Evolutionary conservation across 768 basidiomycete genomes (phyloP).

Genomic region (Kwoniella pini): DNA sequence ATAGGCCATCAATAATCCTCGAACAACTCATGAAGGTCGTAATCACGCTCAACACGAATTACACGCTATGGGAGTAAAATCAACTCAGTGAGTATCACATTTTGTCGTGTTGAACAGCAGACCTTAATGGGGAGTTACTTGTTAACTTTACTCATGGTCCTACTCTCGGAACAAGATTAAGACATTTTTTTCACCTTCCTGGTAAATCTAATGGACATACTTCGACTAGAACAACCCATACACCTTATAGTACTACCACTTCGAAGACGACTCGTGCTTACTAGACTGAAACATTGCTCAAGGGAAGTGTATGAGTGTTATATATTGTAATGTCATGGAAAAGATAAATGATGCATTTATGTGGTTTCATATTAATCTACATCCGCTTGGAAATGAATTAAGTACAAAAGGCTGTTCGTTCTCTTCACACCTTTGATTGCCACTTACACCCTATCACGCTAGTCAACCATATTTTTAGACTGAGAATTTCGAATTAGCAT

Average conservation of each 20-base stretch:
- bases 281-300: too few relatives aligned
- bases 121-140: not conserved
- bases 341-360: too few relatives aligned
- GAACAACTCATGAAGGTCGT: slow-evolving; percentile 30
- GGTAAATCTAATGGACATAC: slow-evolving; percentile 24
- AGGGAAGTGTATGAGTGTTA: too few relatives aligned
- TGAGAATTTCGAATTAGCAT: too few relatives aligned
- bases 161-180: slow-evolving; percentile 25
- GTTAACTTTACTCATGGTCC: slow-evolving; percentile 8
- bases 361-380: too few relatives aligned
- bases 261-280: too few relatives aligned
- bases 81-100: slow-evolving; percentile 21
- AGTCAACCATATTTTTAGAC: too few relatives aligned
- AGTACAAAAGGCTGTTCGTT: too few relatives aligned
- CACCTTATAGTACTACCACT: not conserved
- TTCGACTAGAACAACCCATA: slow-evolving; percentile 7
- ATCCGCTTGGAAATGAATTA: too few relatives aligned
- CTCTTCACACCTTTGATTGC: too few relatives aligned
- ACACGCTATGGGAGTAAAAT: slow-evolving; percentile 23
- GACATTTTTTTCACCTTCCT: slow-evolving; percentile 28
- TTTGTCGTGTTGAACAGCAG: not conserved
- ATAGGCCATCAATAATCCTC: slow-evolving; percentile 39
- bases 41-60: slow-evolving; percentile 25
- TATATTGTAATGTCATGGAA: too few relatives aligned
- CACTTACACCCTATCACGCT: too few relatives aligned